Percentiles rank a stretch among this genome's conserved stretches.
Conservation (phyloP, 257 asterid species). For the Cruciata laevipes region DNA sequence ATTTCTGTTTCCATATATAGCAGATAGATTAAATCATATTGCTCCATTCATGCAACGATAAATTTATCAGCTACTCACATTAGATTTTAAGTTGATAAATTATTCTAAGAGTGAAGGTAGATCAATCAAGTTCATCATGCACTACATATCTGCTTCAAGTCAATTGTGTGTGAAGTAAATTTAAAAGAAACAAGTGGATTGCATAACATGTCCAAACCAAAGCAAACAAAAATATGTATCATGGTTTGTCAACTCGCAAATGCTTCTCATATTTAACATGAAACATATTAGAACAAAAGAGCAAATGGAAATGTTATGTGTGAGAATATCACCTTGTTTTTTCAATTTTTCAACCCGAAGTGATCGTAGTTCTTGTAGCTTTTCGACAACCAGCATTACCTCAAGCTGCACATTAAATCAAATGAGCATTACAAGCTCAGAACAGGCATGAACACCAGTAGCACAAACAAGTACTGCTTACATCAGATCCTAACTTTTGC, state of each 20-base stretch:
- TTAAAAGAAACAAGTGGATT: neutral
- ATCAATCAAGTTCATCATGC: neutral
- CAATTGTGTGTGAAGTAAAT: neutral
- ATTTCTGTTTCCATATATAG: neutral
- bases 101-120: neutral
- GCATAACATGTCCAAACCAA: neutral
- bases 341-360: conserved; percentile 79
- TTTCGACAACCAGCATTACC: conserved; percentile 82
- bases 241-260: neutral
- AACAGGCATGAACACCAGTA: neutral
- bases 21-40: neutral
- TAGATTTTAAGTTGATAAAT: neutral
- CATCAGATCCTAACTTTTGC: conserved; percentile 72
- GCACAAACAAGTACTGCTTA: conserved; percentile 23
- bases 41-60: neutral
- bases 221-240: neutral
- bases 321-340: conserved; percentile 62
- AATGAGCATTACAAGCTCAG: conserved; percentile 5
- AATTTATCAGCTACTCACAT: neutral
- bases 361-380: conserved; percentile 85
- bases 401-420: conserved; percentile 59
- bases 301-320: neutral
- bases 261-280: neutral
- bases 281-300: neutral
- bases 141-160: neutral